These are phyloP conservation scores for Phycomyces blakesleeanus DNA, from an alignment of 192 early-diverging fungal genomes.

Conservation along the genomic window DNA sequence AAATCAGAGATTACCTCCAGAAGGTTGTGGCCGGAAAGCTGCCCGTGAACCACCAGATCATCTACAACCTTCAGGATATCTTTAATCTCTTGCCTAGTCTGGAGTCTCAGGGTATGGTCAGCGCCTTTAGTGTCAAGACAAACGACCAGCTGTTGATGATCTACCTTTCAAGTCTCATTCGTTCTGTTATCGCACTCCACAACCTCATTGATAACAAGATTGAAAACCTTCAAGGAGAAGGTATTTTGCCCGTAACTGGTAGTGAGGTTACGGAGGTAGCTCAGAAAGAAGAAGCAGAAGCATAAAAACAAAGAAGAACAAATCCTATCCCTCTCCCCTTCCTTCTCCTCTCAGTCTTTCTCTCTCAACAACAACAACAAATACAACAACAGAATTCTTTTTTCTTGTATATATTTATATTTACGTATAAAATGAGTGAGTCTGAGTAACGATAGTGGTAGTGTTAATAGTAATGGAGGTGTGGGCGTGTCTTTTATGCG, in stretches of 20 bases:
- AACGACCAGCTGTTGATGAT: conserved; percentile 96
- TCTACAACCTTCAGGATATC: conserved; percentile 98
- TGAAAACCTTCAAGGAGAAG: conserved; percentile 73
- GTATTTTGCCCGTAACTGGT: conserved; percentile 2
- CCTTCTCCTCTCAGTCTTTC: too few species aligned
- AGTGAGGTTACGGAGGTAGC: background rate
- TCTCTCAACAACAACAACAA: too few species aligned
- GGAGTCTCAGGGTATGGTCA: conserved; percentile 69
- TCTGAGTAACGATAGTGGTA: background rate
- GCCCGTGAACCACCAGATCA: conserved; percentile 94
- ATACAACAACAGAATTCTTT: too few species aligned
- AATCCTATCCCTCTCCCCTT: too few species aligned
- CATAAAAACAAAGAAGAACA: background rate
- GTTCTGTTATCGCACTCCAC: conserved; percentile 94
- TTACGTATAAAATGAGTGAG: too few species aligned
- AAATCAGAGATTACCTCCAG: conserved; percentile 84
- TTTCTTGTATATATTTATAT: too few species aligned
- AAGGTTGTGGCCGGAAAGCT: conserved; percentile 83
- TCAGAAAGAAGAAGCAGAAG: conserved; percentile 12
- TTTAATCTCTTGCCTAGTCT: conserved; percentile 97
- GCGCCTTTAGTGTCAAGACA: conserved; percentile 86
- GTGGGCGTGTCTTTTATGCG: too few species aligned
- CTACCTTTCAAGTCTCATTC: conserved; percentile 87
- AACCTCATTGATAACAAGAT: conserved; percentile 98
- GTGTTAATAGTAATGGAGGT: background rate